These are phyloP conservation scores for Puccinia triticina DNA, from an alignment of 1,284 basidiomycete genomes.

Conservation along the genomic window DNA sequence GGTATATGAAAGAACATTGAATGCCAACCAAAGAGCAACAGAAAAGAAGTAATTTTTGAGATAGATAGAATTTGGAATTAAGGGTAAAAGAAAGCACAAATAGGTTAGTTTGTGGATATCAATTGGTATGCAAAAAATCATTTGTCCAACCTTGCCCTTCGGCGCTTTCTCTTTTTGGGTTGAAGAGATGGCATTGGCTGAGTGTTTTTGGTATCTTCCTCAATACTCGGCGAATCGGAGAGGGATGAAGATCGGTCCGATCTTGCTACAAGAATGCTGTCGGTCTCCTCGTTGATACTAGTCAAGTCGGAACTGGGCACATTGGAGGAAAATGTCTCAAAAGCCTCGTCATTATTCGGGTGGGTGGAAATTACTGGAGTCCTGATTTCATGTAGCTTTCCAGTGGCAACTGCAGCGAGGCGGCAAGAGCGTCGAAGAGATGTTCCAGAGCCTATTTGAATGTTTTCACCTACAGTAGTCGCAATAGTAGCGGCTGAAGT, in stretches of 20 bases:
- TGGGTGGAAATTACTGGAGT: not conserved
- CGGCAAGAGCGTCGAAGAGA: no score
- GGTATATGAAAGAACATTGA: not conserved
- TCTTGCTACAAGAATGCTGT: not conserved
- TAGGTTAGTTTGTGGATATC: not conserved
- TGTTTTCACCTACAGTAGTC: no score
- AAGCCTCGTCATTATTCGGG: not conserved
- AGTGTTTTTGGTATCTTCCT: not conserved
- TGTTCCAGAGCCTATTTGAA: no score
- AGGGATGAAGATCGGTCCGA: not conserved
- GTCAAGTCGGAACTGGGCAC: not conserved
- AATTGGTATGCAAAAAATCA: not conserved
- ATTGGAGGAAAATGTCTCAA: no score
- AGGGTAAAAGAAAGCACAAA: not conserved
- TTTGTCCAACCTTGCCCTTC: not conserved
- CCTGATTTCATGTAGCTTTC: not conserved
- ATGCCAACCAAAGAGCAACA: not conserved
- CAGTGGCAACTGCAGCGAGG: no score
- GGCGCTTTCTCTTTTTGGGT: not conserved
- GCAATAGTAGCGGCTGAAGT: not conserved
- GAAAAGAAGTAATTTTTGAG: not conserved
- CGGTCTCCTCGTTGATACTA: not conserved
- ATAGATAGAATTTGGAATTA: not conserved
- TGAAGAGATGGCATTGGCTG: not conserved
- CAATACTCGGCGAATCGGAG: not conserved